These are phyloP conservation scores for Guillardia theta DNA, from an alignment of 78 protist species.

Conservation along the genomic window DNA sequence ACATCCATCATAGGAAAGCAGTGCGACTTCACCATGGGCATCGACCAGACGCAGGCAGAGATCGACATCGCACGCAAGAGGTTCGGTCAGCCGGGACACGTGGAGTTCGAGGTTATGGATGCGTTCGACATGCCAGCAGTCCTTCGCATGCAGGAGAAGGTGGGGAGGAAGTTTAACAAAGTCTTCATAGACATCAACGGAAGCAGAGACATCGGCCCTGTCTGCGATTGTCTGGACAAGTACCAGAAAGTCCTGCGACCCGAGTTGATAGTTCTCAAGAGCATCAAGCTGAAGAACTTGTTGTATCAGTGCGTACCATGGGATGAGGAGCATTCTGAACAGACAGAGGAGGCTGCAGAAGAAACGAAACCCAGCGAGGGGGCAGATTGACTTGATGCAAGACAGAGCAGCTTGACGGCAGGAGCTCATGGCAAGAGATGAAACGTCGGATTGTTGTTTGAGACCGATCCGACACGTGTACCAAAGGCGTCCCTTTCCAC, in stretches of 20 bases:
- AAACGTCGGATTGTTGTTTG: too few relatives aligned
- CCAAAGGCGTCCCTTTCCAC: too few relatives aligned
- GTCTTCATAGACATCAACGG: constrained; percentile 14
- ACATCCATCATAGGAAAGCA: not conserved
- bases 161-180: not conserved
- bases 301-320: not conserved
- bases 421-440: too few relatives aligned
- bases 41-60: not conserved
- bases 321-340: too few relatives aligned
- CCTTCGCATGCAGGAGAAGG: not conserved
- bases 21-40: not conserved
- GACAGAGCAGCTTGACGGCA: too few relatives aligned
- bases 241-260: not conserved
- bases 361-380: too few relatives aligned
- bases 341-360: too few relatives aligned
- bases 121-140: constrained; percentile 11
- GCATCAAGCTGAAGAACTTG: not conserved
- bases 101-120: constrained; percentile 1
- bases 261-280: not conserved
- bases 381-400: too few relatives aligned
- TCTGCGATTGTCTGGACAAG: not conserved
- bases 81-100: not conserved
- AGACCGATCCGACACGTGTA: too few relatives aligned
- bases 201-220: not conserved
- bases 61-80: not conserved